Evolutionary conservation across 441 rosid genomes (phyloP), one percentile per base, ranked within the genome.

Genomic region (Adansonia rubrostipa): DNA sequence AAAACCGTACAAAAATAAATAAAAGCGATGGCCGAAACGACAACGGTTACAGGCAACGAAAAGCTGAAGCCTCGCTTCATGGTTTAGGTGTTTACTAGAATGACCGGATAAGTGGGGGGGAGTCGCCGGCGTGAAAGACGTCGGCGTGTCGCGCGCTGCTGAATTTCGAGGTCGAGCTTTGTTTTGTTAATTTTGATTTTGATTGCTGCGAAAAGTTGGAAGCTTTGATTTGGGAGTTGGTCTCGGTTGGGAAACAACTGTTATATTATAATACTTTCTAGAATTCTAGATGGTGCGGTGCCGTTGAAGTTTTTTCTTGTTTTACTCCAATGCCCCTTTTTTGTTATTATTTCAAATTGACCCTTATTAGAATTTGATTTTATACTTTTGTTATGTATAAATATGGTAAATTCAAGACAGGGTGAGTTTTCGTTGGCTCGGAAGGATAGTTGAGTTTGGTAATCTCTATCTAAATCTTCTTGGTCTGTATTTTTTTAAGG

Each of bases 1-100:
- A 93, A 93, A 81, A 93, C 85, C 75, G 99, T 92, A 24, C 90
- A 80, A 74, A 84, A 85, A 85, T 93, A 95, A 42, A 93, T 80
- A 85, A 85, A 93, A 69, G 80, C 81, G 81, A 95, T 90, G 79
- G 91, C 88, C 50, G 90, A 75, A 40, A 85, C 65, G 81, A 93
- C 99, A 80, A 83, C 90, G 82, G 83, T 42, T 9, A 93, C 94
- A 33, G 97, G 42, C 42, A 36, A 36, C 42, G 42, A 95, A 62
- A 92, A 85, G 17, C 79, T 82, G 61, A 82, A 78, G 61, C 85
- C 82, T 36, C 90, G 87, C 84, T 84, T 87, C 99, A 90, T 93
- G 77, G 82, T 75, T 24, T 9, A 15, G 68, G 28, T 70, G 56
- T 24, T 60, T 60, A 20, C 3, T 19, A 17, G 19, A 58, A 72